Evolutionary conservation across 2,329 filamentous ascomycete species (phyloP), one percentile per base, ranked within the genome.

Genomic region (Aspergillus niger): DNA sequence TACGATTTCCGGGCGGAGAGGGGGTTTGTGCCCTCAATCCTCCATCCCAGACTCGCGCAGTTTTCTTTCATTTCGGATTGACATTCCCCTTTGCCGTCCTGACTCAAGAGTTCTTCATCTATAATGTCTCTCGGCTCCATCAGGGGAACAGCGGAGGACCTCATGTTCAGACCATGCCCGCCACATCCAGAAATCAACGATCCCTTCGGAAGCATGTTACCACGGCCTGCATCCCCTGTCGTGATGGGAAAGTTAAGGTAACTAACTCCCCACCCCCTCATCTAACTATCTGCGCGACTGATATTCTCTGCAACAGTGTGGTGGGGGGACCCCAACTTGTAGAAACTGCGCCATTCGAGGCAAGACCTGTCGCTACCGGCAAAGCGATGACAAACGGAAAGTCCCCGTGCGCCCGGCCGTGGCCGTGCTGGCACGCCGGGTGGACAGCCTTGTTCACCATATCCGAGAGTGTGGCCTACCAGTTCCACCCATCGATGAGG

Each of bases 221-320:
- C 1, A 79, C 77, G 2, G 77, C 77, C 5, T 80, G 77, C 54
- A 76, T 78, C 38, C 75, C 76, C 8, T 80, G 77, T 58, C 74
- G 77, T n/a, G 77, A 80, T 63, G 79, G 77, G 61, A 80, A 80
- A 54, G 74, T 80, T 60, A 75, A 77, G 66, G 77, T 78, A 69
- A 61, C 55, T 43, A 62, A 43, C n/a, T 13, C 3, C 11, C 3
- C 11, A 50, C 8, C 28, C 20, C 48, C 43, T 55, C 39, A 55
- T 38, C 59, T 7, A 24, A 57, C 20, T 55, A 13, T 11, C 30
- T 11, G 2, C 4, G 11, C 6, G 26, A 38, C 55, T 38, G 28
- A 44, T 22, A 53, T 8, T 8, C 41, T 13, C 11, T 32, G 30
- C 30, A 28, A 41, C 59, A 76, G 74, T 77, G 74, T 57, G 74